Conservation (phyloP, 2,329 filamentous ascomycete species). For the Neurospora sp. region DNA sequence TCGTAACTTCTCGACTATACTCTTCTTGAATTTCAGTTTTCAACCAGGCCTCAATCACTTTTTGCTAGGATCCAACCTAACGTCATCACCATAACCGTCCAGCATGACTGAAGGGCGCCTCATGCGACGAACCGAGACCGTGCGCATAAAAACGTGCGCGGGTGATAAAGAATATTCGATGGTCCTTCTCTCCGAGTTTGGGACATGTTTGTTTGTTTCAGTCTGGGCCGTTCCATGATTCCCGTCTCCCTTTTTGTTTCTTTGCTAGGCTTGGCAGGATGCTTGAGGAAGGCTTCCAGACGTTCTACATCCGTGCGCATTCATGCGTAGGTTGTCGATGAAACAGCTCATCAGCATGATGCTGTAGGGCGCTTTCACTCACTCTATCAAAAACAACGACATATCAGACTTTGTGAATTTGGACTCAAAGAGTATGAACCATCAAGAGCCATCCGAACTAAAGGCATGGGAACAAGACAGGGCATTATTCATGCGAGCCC, state of each 20-base stretch:
- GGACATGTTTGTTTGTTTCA: background rate
- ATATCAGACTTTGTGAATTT: background rate
- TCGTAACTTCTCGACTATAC: background rate
- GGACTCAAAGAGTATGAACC: background rate
- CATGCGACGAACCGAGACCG: background rate
- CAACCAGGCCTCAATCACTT: background rate
- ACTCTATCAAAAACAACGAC: background rate
- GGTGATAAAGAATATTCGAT: background rate
- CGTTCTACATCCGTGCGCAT: constrained; percentile 15
- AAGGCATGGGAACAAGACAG: background rate
- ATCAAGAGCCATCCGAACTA: background rate
- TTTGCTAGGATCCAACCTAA: background rate
- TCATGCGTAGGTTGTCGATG: constrained; percentile 10
- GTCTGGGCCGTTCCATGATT: background rate
- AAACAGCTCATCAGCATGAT: background rate
- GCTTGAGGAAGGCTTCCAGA: constrained; percentile 15
- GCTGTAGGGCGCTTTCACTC: background rate
- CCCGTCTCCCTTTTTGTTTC: constrained; percentile 1
- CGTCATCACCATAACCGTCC: background rate
- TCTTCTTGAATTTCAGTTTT: background rate
- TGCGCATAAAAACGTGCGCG: background rate
- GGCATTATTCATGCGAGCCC: background rate
- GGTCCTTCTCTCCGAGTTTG: background rate
- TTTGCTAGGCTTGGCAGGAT: constrained; percentile 8
- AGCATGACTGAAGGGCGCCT: background rate